These are phyloP conservation scores for Leishmania lainsoni DNA, from an alignment of 208 protist species.

Conservation along the genomic window DNA sequence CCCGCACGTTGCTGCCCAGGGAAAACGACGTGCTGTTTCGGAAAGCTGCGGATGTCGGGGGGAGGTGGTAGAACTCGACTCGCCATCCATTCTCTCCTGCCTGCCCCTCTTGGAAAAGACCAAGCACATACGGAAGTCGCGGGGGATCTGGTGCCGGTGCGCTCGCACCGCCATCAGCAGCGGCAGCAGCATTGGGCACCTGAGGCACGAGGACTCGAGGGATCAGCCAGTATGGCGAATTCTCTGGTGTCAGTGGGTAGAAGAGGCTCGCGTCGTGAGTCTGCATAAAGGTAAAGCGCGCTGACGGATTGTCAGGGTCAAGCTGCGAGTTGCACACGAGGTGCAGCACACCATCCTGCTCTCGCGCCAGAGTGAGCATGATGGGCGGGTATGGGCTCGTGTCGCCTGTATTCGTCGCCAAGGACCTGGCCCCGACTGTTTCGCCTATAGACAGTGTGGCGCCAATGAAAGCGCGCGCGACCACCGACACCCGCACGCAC, in stretches of 20 bases:
- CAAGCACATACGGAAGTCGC: conserved; percentile 22
- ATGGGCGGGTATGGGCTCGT: conserved; percentile 30
- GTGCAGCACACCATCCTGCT: conserved; percentile 9
- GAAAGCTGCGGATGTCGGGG: conserved; percentile 14
- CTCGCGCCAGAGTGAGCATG: conserved; percentile 25
- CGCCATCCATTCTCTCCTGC: conserved; percentile 3
- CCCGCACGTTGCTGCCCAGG: background rate
- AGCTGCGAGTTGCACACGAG: conserved; percentile 29
- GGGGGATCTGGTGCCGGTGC: background rate
- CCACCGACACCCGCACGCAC: conserved; percentile 45
- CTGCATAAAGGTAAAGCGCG: conserved; percentile 56
- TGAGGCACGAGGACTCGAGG: conserved; percentile 46
- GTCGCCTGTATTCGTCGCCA: background rate
- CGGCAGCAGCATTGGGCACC: background rate
- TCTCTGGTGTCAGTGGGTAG: conserved; percentile 45
- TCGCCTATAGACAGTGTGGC: conserved; percentile 23
- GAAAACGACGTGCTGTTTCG: conserved; percentile 20
- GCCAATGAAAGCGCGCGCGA: conserved; percentile 26
- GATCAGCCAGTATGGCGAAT: conserved; percentile 63
- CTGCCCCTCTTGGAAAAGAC: conserved; percentile 17
- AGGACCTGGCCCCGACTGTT: background rate
- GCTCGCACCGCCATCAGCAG: background rate
- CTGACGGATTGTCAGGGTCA: conserved; percentile 42
- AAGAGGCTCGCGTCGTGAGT: conserved; percentile 42
- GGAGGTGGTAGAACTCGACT: conserved; percentile 23